These are phyloP conservation scores for Astraeus odoratus DNA, from an alignment of 768 basidiomycete species.

Conservation along the genomic window DNA sequence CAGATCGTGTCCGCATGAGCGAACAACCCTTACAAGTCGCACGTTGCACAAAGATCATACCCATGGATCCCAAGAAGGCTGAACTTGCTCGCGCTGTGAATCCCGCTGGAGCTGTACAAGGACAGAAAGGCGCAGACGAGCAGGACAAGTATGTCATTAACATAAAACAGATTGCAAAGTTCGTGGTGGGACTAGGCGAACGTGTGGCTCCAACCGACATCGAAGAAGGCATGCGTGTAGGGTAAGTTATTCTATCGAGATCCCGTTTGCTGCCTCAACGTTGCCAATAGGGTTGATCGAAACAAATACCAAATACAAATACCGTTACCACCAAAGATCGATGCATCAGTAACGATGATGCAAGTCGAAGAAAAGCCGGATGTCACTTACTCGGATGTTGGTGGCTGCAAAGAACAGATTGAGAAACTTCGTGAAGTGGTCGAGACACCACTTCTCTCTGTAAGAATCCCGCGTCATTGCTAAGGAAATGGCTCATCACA, in stretches of 20 bases:
- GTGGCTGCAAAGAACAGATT: constrained; percentile 99
- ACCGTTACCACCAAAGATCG: constrained; percentile 96
- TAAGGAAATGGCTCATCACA: constrained; percentile 11
- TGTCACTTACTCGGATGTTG: constrained; percentile 95
- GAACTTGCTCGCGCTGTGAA: constrained; percentile 76
- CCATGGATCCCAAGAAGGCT: constrained; percentile 66
- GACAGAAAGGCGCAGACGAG: constrained; percentile 96
- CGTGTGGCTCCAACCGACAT: constrained; percentile 97
- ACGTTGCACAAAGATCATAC: constrained; percentile 97
- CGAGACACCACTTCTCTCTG: constrained; percentile 90
- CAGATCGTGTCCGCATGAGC: constrained; percentile 85
- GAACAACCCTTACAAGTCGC: constrained; percentile 96
- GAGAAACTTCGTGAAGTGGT: constrained; percentile 98
- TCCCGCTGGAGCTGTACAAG: constrained; percentile 67
- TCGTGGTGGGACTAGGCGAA: constrained; percentile 95
- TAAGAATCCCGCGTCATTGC: constrained; percentile 32
- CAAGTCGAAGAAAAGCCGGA: constrained; percentile 98
- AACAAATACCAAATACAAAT: constrained; percentile 99
- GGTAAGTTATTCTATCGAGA: constrained; percentile 48
- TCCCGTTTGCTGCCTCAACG: constrained; percentile 1
- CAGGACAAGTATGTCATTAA: constrained; percentile 99
- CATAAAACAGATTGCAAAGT: constrained; percentile 99
- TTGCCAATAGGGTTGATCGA: constrained; percentile 69
- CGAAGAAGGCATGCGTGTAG: constrained; percentile 99
- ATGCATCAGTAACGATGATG: constrained; percentile 99